Evolutionary conservation across 352 stramenopile species (phyloP), one percentile per base, ranked within the genome.

Genomic region (Phytophthora kernoviae): DNA sequence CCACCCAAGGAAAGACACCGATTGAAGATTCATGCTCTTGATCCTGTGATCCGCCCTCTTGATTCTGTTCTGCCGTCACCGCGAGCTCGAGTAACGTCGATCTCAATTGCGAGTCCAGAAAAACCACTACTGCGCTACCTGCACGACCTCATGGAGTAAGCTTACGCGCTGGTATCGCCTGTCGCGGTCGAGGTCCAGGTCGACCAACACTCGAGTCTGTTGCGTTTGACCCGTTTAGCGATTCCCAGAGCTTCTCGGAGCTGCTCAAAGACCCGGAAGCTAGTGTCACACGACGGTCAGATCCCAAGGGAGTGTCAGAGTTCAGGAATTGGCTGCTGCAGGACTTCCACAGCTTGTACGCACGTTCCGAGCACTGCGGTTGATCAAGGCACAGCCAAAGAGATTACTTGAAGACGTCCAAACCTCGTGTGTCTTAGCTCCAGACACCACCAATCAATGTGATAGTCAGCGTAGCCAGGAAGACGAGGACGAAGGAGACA

Each of bases 221-320:
- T 10, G 54, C 66, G 9, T 85, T 85, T 22, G 76, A 85, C 14
- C 67, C 70, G n/a, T 81, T 85, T 54, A 68, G 54, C 12, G 51
- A 61, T 7, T 65, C 58, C 0, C 18, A 68, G n/a, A 77, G 62
- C 34, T 81, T 70, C 22, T 30, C 41, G 14, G 43, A 76, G 54
- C 57, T 85, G 21, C 47, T 71, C 1, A 62, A 75, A 52, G 53
- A 62, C 18, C 70, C 64, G 0, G 33, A 42, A 7, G 46, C 21
- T 21, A 76, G 46, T 43, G 11, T 8, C 9, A 18, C n/a, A 2
- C 40, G 26, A 15, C 58, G 76, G 45, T 43, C 56, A 30, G 67
- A 80, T 14, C 43, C 54, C 0, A 37, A 9, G 22, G 48, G 67
- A 20, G 45, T 82, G 1, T 17, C 18, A 0, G 30, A 59, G 0